Conservation (phyloP, 805 yeast species). For the Pichia kluyveri region DNA sequence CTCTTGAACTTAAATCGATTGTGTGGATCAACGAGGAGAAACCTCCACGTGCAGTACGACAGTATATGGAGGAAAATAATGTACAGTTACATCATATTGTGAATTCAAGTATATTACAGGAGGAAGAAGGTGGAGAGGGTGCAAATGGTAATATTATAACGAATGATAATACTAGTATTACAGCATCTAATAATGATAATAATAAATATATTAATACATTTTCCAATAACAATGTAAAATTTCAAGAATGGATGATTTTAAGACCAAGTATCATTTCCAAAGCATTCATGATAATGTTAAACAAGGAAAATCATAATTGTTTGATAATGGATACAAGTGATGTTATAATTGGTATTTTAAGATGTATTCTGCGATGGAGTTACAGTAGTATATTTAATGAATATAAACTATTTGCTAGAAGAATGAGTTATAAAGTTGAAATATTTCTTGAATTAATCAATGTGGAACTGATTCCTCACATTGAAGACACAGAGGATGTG, state of each 20-base stretch:
- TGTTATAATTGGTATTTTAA: constrained; percentile 68
- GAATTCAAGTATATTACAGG: constrained; percentile 15
- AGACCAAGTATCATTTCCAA: constrained; percentile 55
- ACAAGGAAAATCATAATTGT: constrained; percentile 56
- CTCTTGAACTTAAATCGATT: constrained; percentile 59
- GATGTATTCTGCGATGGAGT: constrained; percentile 85
- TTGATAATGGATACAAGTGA: constrained; percentile 74
- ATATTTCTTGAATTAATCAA: constrained; percentile 70
- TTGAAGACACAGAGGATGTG: constrained; percentile 12
- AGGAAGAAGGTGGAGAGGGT: constrained; percentile 14
- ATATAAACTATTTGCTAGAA: constrained; percentile 65
- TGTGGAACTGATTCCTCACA: constrained; percentile 38
- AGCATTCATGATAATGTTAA: constrained; percentile 57
- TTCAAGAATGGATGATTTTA: constrained; percentile 64
- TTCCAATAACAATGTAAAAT: constrained; percentile 12
- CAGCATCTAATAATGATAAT: neutral
- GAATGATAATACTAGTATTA: neutral
- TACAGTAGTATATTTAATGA: constrained; percentile 78
- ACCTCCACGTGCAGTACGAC: constrained; percentile 64
- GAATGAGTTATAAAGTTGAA: constrained; percentile 72
- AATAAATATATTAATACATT: neutral
- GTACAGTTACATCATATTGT: constrained; percentile 43
- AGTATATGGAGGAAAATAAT: constrained; percentile 49
- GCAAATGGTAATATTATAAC: neutral
- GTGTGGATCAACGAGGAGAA: constrained; percentile 77